These are phyloP conservation scores for Saturnispora sekii DNA, from an alignment of 805 yeast genomes.

Conservation along the genomic window DNA sequence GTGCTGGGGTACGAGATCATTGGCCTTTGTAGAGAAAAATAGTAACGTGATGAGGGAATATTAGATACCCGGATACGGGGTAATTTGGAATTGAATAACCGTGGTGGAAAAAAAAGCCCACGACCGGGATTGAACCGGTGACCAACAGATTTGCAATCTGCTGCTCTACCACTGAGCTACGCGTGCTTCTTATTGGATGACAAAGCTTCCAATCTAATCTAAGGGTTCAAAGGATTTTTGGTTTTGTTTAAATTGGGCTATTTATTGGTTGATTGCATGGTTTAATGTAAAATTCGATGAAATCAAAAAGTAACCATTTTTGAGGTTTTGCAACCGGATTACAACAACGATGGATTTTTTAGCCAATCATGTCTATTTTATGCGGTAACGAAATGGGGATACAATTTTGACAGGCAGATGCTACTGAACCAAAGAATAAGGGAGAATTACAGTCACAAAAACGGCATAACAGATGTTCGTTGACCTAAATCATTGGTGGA, in stretches of 20 bases:
- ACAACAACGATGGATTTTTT: not conserved
- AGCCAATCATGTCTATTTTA: not conserved
- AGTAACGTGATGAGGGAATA: not conserved
- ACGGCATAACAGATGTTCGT: no score
- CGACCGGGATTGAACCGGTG: constrained; percentile 95
- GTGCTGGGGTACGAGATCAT: constrained; percentile 9
- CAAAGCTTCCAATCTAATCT: no score
- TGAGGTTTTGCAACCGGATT: no score
- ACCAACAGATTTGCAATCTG: constrained; percentile 98
- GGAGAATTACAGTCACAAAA: no score
- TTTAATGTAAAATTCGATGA: no score
- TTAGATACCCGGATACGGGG: not conserved
- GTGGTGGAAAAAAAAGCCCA: constrained; percentile 40
- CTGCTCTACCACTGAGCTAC: constrained; percentile 99
- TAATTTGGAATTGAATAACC: not conserved
- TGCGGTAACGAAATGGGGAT: not conserved
- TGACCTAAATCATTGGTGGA: no score
- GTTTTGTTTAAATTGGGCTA: no score
- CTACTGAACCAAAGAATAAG: no score
- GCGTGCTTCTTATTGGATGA: constrained; percentile 12
- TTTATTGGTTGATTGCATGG: no score
- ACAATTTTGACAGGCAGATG: no score
- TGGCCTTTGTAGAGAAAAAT: constrained; percentile 3
- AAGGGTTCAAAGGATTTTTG: no score
- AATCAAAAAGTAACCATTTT: no score